Percentiles rank a stretch among this genome's conserved stretches.
Evolutionary conservation across 1,284 basidiomycete species (phyloP).

Genomic region (Trichosporon inkin): DNA sequence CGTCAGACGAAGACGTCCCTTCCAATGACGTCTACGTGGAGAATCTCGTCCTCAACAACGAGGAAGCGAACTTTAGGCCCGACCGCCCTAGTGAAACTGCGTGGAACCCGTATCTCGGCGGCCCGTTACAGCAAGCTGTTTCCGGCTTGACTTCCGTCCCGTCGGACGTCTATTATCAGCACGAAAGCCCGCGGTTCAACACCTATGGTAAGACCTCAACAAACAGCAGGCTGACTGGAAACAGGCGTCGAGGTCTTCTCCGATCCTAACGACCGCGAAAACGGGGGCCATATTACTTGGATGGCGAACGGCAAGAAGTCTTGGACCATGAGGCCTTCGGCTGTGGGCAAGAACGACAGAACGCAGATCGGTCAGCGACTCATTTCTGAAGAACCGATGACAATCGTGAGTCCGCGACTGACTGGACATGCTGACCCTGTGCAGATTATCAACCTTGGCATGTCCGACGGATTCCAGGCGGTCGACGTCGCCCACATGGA

Average conservation of each 20-base stretch:
- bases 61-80: neutral
- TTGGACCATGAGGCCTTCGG: slow-evolving; percentile 71
- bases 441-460: slow-evolving; percentile 73
- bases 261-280: slow-evolving; percentile 56
- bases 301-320: slow-evolving; percentile 60
- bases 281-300: slow-evolving; percentile 71
- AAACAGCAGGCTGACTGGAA: neutral
- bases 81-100: slow-evolving; percentile 47
- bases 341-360: slow-evolving; percentile 64
- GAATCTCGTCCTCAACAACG: neutral
- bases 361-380: slow-evolving; percentile 69
- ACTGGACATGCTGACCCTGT: slow-evolving; percentile 29
- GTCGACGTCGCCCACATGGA: slow-evolving; percentile 63
- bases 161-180: slow-evolving; percentile 48
- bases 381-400: slow-evolving; percentile 79
- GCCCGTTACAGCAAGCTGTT: slow-evolving; percentile 73
- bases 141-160: slow-evolving; percentile 61
- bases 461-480: slow-evolving; percentile 46
- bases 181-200: slow-evolving; percentile 22
- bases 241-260: slow-evolving; percentile 64
- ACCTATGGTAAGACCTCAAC: slow-evolving; percentile 56
- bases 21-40: slow-evolving; percentile 4
- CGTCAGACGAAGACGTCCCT: slow-evolving; percentile 33
- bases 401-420: slow-evolving; percentile 31
- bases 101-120: slow-evolving; percentile 72